phyloP scores from a whole-genome alignment of 768 basidiomycete species.

The Boletus huronensis region DNA sequence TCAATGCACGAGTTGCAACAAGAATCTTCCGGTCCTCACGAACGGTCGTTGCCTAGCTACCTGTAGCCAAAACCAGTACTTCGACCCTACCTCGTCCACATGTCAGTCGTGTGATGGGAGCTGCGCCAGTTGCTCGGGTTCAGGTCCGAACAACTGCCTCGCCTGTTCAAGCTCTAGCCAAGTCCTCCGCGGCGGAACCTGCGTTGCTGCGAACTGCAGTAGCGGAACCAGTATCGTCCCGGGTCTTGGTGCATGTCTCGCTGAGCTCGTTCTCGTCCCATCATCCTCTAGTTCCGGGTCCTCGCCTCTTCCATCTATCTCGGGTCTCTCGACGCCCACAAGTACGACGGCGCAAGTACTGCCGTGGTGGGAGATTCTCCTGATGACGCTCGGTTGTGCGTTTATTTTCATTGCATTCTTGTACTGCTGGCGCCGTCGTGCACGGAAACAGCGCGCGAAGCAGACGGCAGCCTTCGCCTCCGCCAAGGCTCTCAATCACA shows the following conservation, averaged over 20 bases:
- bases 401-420: constrained; percentile 71
- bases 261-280: constrained; percentile 62
- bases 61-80: constrained; percentile 69
- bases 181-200: constrained; percentile 63
- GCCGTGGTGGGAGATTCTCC: constrained; percentile 81
- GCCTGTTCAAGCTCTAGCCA: constrained; percentile 62
- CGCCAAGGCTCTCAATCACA: constrained; percentile 49
- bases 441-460: constrained; percentile 64
- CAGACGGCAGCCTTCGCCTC: constrained; percentile 62
- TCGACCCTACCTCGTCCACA: constrained; percentile 57
- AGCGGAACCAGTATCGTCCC: constrained; percentile 54
- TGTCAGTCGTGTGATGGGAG: constrained; percentile 73
- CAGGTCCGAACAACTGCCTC: constrained; percentile 66
- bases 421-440: constrained; percentile 66
- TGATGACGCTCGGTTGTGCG: constrained; percentile 78
- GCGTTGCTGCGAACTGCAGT: constrained; percentile 59
- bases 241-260: constrained; percentile 75
- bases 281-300: constrained; percentile 40
- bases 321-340: constrained; percentile 57
- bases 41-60: constrained; percentile 77
- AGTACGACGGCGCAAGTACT: constrained; percentile 37
- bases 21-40: constrained; percentile 65
- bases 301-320: constrained; percentile 46
- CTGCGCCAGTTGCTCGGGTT: constrained; percentile 74
- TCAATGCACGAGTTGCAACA: constrained; percentile 72